phyloP scores from a whole-genome alignment of 768 basidiomycete species.

The Lactarius sp. region DNA sequence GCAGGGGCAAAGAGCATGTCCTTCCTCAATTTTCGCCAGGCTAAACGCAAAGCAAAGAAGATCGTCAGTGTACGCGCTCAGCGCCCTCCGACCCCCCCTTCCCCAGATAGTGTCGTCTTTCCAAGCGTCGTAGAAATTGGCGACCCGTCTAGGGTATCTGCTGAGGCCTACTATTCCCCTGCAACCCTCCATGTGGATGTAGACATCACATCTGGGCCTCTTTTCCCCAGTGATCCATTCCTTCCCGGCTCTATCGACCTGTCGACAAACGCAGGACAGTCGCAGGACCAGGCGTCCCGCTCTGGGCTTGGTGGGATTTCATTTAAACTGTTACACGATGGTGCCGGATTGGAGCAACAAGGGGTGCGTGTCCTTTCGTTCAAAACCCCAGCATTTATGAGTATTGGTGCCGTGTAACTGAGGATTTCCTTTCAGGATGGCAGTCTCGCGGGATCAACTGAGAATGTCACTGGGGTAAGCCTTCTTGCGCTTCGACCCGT shows the following conservation, averaged over 20 bases:
- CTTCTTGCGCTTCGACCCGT: background rate
- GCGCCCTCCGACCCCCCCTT: background rate
- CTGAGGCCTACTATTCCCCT: background rate
- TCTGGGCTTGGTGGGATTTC: too few relatives aligned
- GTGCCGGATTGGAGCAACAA: background rate
- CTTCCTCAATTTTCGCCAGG: slow-evolving; percentile 22
- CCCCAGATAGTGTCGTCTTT: slow-evolving; percentile 6
- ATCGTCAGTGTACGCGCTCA: background rate
- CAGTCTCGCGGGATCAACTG: background rate
- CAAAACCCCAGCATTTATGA: background rate
- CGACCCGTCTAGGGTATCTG: slow-evolving; percentile 5
- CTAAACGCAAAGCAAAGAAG: slow-evolving; percentile 25
- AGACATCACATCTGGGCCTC: slow-evolving; percentile 14
- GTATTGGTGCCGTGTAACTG: background rate
- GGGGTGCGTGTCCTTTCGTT: background rate
- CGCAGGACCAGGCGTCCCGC: background rate
- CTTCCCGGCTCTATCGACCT: background rate
- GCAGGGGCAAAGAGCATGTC: slow-evolving; percentile 9
- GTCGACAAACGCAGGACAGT: background rate
- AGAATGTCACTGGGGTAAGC: background rate
- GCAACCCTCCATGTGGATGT: slow-evolving; percentile 13
- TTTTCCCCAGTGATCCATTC: slow-evolving; percentile 12
- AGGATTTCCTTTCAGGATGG: slow-evolving; percentile 6
- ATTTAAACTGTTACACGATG: background rate
- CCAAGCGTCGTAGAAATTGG: slow-evolving; percentile 17